Evolutionary conservation across 129 eudicot genomes (phyloP).

Genomic region (Deinandra increscens): DNA sequence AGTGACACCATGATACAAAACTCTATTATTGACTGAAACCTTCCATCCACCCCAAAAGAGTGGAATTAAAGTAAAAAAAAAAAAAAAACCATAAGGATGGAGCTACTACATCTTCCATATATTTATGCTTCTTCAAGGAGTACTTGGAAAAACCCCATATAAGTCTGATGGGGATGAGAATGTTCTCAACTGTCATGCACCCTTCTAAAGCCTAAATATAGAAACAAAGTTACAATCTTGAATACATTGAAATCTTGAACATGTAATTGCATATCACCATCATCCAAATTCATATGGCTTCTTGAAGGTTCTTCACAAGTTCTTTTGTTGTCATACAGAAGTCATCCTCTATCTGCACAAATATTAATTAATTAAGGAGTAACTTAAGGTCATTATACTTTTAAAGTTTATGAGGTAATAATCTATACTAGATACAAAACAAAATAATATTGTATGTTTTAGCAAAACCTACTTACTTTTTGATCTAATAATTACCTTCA

Average conservation of each 20-base stretch:
- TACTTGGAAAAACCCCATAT: slow-evolving; percentile 5
- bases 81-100: too few species aligned
- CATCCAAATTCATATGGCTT: slow-evolving; percentile 13
- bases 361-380: background rate
- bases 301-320: slow-evolving; percentile 23
- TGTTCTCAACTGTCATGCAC: slow-evolving; percentile 9
- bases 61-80: too few species aligned
- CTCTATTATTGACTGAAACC: too few species aligned
- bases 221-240: background rate
- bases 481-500: background rate
- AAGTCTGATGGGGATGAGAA: background rate
- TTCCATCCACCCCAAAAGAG: too few species aligned
- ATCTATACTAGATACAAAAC: background rate
- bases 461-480: background rate
- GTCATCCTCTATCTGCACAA: slow-evolving; percentile 32
- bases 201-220: background rate
- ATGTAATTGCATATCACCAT: background rate
- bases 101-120: too few species aligned
- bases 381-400: background rate
- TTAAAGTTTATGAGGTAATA: background rate
- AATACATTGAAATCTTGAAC: background rate
- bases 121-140: background rate
- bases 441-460: background rate
- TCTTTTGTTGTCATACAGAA: slow-evolving; percentile 32
- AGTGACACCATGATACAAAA: too few species aligned